Conservation (phyloP, 768 basidiomycete species). For the Crassisporium funariophilum region DNA sequence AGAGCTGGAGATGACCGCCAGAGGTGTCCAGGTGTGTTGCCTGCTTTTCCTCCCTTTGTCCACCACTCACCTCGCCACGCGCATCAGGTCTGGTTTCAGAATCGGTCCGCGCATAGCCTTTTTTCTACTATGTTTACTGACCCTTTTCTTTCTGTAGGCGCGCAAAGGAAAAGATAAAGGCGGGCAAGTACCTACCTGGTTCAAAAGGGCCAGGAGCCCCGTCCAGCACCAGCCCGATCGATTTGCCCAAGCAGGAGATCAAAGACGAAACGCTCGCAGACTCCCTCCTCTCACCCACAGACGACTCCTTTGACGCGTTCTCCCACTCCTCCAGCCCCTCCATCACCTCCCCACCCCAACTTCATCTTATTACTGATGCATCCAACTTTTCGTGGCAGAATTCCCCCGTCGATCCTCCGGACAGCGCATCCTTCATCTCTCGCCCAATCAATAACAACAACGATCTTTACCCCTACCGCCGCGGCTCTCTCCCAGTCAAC, state of each 20-base stretch:
- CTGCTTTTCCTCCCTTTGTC: conserved; percentile 2
- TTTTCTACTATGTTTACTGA: conserved; percentile 10
- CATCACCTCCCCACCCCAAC: conserved; percentile 40
- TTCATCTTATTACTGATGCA: conserved; percentile 41
- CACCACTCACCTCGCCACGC: conserved; percentile 19
- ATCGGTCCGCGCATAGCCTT: conserved; percentile 50
- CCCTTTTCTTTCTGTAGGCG: conserved; percentile 48
- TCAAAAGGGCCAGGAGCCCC: conserved; percentile 14
- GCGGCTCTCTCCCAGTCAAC: conserved; percentile 59
- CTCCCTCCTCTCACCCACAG: conserved; percentile 11
- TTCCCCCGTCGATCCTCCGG: conserved; percentile 38
- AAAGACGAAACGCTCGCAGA: conserved; percentile 17
- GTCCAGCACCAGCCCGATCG: conserved; percentile 15
- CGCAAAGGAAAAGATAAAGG: conserved; percentile 80
- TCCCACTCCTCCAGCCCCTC: conserved; percentile 30
- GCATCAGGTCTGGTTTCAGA: conserved; percentile 87
- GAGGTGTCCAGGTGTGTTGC: conserved; percentile 87
- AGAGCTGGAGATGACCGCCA: conserved; percentile 87
- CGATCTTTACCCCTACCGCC: conserved; percentile 40
- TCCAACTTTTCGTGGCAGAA: conserved; percentile 27
- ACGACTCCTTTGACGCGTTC: conserved; percentile 23
- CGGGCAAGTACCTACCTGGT: conserved; percentile 53
- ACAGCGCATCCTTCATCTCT: conserved; percentile 33
- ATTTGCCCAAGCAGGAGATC: conserved; percentile 25
- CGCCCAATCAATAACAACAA: conserved; percentile 19